Percentiles rank a stretch among this genome's conserved stretches.
Conservation (phyloP, 164 flowering plant genomes). For the Vitis riparia region DNA sequence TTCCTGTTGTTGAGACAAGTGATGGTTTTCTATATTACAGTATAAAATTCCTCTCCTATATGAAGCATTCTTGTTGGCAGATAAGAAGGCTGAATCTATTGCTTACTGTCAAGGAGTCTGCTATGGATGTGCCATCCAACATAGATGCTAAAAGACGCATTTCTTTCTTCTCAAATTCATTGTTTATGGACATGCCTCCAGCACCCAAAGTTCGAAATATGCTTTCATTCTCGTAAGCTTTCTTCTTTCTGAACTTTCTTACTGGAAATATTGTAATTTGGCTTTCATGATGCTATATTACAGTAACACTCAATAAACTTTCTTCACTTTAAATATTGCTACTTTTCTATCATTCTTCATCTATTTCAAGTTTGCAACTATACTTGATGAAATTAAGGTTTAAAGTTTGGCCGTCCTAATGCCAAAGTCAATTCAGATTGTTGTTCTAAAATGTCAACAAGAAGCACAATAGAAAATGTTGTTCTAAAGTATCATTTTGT, state of each 20-base stretch:
- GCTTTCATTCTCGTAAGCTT: slow-evolving; percentile 43
- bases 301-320: background rate
- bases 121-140: slow-evolving; percentile 46
- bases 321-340: no score
- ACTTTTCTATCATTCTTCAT: no score
- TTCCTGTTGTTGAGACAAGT: no score
- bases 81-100: slow-evolving; percentile 38
- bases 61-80: slow-evolving; percentile 17
- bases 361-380: no score
- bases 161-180: slow-evolving; percentile 49
- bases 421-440: no score
- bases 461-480: no score
- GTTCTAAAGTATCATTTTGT: no score
- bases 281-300: background rate
- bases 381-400: no score
- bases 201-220: slow-evolving; percentile 54
- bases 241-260: background rate
- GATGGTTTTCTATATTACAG: background rate
- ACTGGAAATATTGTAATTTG: background rate
- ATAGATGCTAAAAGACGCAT: slow-evolving; percentile 53
- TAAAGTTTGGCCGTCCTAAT: no score
- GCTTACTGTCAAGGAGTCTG: slow-evolving; percentile 48
- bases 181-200: slow-evolving; percentile 54
- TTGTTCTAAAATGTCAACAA: no score
- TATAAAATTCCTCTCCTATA: background rate